Evolutionary conservation across 176 grass and related monocot species (phyloP), one percentile per base, ranked within the genome.

Genomic region (Avena sativa): DNA sequence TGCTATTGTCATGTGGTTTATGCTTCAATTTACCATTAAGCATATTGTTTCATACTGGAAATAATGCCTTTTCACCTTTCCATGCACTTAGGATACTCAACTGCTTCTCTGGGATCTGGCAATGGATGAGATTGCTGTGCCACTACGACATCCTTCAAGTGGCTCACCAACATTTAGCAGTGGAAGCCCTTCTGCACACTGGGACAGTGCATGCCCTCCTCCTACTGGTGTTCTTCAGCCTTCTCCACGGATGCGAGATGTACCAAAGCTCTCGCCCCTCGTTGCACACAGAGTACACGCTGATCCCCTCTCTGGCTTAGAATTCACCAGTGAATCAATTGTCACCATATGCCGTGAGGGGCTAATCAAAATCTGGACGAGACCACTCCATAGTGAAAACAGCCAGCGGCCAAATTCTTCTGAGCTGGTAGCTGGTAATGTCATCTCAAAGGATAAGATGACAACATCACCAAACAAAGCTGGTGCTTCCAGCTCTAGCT

Each of bases 101-200:
- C 80, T 99, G 52, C 92, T 99, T 81, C 89, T 99, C 60, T 99
- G 94, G 97, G 97, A 97, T 83, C 84, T 99, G 78, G 89, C 88
- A 36, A 82, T 90, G 89, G 97, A 95, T 47, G 97, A 95, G 89
- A 94, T 97, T 84, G 92, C 80, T 47, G 91, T 93, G 17, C 92
- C 94, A 71, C 79, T 99, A 46, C 87, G 91, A 3, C 87, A 86
- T 80, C 87, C 92, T 70, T 68, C 97, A 13, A 87, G 91, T 20
- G 88, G 89, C 25, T 97, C 97, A 50, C 94, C 91, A 3, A 93
- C 97, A 65, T 91, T 93, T 68, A 97, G 91, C 81, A 90, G 85
- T 69, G 92, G 90, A 82, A 94, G 89, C 44, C 87, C 89, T 87
- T 91, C 92, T 81, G 83, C 92, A 68, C 92, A 99, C 25, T 93